Percentiles rank a stretch among this genome's conserved stretches.
Conservation (phyloP, 192 early-diverging fungal genomes). For the Chytriomyces hyalinus region DNA sequence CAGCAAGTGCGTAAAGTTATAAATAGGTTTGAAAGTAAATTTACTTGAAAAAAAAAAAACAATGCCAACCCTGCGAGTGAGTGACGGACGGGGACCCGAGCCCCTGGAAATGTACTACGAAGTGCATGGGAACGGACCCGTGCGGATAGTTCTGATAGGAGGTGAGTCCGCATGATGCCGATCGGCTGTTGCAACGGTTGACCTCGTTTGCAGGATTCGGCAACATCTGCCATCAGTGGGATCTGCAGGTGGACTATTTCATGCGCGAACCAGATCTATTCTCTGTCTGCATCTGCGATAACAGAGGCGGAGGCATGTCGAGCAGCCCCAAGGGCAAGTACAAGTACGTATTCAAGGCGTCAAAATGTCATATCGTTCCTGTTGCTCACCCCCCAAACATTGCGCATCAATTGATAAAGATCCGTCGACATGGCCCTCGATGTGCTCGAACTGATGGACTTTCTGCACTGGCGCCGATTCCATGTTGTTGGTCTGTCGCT, state of each 20-base stretch:
- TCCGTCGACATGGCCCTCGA: constrained; percentile 48
- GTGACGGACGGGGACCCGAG: constrained; percentile 29
- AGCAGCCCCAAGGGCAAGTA: constrained; percentile 36
- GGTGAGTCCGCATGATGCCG: constrained; percentile 3
- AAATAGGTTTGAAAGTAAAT: no score
- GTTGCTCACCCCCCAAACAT: background rate
- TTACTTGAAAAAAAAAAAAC: background rate
- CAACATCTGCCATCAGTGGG: constrained; percentile 45
- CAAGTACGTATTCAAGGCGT: constrained; percentile 12
- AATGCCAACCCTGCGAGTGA: constrained; percentile 34
- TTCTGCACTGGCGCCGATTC: constrained; percentile 39
- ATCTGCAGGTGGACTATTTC: constrained; percentile 37
- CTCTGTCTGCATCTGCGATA: constrained; percentile 48
- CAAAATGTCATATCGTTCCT: background rate
- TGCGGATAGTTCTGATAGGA: constrained; percentile 33
- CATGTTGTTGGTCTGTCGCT: constrained; percentile 45
- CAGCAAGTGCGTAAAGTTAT: background rate
- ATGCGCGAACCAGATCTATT: constrained; percentile 23
- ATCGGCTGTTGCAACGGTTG: background rate
- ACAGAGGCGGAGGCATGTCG: constrained; percentile 48
- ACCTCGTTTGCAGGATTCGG: constrained; percentile 33
- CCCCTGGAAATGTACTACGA: constrained; percentile 41
- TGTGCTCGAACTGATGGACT: constrained; percentile 38
- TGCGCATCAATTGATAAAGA: constrained; percentile 17
- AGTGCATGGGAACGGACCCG: constrained; percentile 37